These are phyloP conservation scores for Sphagnum magellanicum DNA, from an alignment of 228 moss, liverwort and hornwort species.

Conservation along the genomic window DNA sequence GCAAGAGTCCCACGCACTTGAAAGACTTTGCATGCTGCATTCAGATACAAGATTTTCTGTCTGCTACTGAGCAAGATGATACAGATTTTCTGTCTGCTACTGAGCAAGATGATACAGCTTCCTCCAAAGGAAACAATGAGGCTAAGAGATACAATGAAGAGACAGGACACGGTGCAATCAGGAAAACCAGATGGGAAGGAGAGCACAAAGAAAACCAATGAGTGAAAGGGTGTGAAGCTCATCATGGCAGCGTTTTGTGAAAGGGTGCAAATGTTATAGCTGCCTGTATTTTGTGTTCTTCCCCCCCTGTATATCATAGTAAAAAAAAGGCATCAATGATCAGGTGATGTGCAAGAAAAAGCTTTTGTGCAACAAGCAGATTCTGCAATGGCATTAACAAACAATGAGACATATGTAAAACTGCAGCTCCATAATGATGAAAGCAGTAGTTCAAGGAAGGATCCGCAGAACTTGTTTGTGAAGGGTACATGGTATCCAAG, in stretches of 20 bases:
- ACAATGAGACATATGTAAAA: constrained; percentile 27
- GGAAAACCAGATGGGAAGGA: neutral
- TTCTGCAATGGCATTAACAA: neutral
- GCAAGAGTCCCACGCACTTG: too few relatives aligned
- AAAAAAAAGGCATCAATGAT: neutral
- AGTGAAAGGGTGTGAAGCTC: neutral
- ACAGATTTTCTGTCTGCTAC: too few relatives aligned
- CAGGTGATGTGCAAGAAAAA: neutral
- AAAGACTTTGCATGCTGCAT: too few relatives aligned
- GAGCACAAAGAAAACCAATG: neutral
- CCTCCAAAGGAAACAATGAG: too few relatives aligned
- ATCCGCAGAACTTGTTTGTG: constrained; percentile 12
- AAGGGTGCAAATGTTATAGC: too few relatives aligned
- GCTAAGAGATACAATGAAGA: too few relatives aligned
- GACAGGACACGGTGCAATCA: too few relatives aligned
- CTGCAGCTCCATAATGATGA: constrained; percentile 2
- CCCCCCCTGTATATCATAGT: neutral
- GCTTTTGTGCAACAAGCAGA: neutral
- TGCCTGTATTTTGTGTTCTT: too few relatives aligned
- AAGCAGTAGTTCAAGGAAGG: neutral
- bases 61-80: too few relatives aligned
- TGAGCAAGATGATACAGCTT: too few relatives aligned
- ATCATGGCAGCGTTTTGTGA: neutral
- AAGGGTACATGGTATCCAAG: constrained; percentile 36
- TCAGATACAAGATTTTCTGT: too few relatives aligned